phyloP scores from a whole-genome alignment of 2,329 filamentous ascomycete species.

The Phyllosticta paracitricarpa region DNA sequence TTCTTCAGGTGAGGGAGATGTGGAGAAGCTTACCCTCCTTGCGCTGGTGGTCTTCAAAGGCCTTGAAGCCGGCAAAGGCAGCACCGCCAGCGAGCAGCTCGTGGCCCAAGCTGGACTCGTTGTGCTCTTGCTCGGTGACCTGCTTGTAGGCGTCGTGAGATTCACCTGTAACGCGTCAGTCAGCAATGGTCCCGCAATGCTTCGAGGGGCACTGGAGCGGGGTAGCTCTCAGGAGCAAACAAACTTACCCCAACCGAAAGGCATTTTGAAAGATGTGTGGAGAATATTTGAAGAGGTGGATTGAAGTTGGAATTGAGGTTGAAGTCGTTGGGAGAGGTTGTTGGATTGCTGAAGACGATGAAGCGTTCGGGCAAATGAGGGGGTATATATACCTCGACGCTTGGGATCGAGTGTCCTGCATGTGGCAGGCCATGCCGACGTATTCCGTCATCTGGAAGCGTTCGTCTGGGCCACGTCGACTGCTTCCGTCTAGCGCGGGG shows the following conservation, averaged over 20 bases:
- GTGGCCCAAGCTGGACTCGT: slow-evolving; percentile 58
- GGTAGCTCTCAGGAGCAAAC: neutral
- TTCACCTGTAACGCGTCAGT: slow-evolving; percentile 32
- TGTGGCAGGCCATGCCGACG: neutral
- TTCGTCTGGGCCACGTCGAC: neutral
- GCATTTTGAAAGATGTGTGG: neutral
- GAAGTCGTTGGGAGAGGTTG: neutral
- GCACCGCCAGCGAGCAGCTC: slow-evolving; percentile 67
- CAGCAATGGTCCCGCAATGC: neutral
- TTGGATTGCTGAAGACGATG: slow-evolving; percentile 2
- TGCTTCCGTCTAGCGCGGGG: neutral
- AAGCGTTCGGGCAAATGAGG: neutral
- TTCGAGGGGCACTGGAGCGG: neutral
- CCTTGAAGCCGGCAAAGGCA: slow-evolving; percentile 70
- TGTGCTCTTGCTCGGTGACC: slow-evolving; percentile 42
- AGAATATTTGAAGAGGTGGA: neutral
- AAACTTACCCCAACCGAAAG: slow-evolving; percentile 33
- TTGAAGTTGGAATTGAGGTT: neutral
- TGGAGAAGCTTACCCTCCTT: slow-evolving; percentile 44
- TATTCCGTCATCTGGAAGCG: neutral
- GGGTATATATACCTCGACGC: slow-evolving; percentile 5
- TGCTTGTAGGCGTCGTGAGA: slow-evolving; percentile 44
- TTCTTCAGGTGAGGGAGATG: neutral
- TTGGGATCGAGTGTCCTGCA: neutral
- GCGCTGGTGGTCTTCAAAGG: slow-evolving; percentile 67